Evolutionary conservation across 768 basidiomycete genomes (phyloP).

Genomic region (Gyrodon lividus): DNA sequence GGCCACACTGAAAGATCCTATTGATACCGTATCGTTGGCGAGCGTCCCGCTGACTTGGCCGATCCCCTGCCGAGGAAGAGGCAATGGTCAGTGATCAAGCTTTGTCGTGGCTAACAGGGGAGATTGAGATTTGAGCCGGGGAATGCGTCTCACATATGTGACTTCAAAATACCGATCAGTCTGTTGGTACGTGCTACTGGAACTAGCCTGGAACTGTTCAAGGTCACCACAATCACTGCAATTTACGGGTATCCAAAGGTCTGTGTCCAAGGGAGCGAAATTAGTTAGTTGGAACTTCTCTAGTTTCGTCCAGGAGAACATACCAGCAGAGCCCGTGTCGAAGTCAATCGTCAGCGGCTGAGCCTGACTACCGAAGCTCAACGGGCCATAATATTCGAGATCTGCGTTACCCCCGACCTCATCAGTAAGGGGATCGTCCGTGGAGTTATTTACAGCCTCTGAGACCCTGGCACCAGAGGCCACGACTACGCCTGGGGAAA

Average conservation of each 20-base stretch:
- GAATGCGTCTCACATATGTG: conserved; percentile 40
- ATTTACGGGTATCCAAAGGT: conserved; percentile 54
- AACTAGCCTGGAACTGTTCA: conserved; percentile 35
- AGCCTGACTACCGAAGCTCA: conserved; percentile 53
- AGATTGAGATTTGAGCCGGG: background rate
- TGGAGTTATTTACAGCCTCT: background rate
- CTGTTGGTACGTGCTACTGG: conserved; percentile 43
- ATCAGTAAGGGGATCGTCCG: conserved; percentile 36
- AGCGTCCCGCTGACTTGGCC: conserved; percentile 52
- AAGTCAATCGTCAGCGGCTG: conserved; percentile 57
- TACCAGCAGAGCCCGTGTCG: conserved; percentile 58
- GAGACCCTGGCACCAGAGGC: background rate
- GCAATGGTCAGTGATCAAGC: background rate
- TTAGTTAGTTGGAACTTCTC: background rate
- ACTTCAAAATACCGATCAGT: conserved; percentile 36
- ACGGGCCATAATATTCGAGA: conserved; percentile 43
- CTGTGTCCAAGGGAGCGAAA: conserved; percentile 29
- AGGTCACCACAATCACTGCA: conserved; percentile 40
- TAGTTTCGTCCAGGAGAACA: background rate
- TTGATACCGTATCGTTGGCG: conserved; percentile 48
- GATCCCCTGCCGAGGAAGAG: conserved; percentile 39
- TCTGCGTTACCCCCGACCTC: conserved; percentile 39
- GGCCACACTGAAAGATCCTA: conserved; percentile 44
- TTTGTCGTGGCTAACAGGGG: background rate
- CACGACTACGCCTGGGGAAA: background rate